These are phyloP conservation scores for Neonectria faginata DNA, from an alignment of 2,329 filamentous ascomycete species.

Conservation along the genomic window DNA sequence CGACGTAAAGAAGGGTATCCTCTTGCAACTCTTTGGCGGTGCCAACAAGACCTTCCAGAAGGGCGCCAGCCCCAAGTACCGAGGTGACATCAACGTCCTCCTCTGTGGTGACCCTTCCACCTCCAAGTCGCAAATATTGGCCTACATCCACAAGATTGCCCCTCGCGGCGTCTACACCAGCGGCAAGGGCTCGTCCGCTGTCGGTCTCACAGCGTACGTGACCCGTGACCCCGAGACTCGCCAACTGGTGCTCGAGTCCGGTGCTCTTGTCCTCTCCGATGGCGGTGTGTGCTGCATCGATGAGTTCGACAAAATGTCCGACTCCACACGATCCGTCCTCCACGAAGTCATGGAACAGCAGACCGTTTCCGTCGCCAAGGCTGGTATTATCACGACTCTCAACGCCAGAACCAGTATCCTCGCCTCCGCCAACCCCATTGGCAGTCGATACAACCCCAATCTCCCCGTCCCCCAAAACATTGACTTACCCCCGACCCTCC, in stretches of 20 bases:
- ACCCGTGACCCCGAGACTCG: conserved; percentile 84
- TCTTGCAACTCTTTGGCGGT: conserved; percentile 95
- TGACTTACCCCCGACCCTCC: conserved; percentile 91
- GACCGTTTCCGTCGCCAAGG: conserved; percentile 87
- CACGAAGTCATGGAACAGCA: conserved; percentile 93
- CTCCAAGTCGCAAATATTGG: conserved; percentile 91
- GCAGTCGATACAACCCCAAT: conserved; percentile 96
- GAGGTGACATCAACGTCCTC: conserved; percentile 96
- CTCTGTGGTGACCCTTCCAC: conserved; percentile 98
- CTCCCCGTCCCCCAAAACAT: conserved; percentile 98
- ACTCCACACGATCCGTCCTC: conserved; percentile 80
- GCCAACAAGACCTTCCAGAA: conserved; percentile 99
- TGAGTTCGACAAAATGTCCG: conserved; percentile 89
- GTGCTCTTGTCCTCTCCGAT: conserved; percentile 81
- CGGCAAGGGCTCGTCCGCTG: conserved; percentile 83
- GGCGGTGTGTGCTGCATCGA: conserved; percentile 88
- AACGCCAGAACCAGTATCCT: conserved; percentile 97
- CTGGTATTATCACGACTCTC: conserved; percentile 95
- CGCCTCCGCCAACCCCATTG: conserved; percentile 97
- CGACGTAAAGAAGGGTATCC: conserved; percentile 97
- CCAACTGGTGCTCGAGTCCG: conserved; percentile 83
- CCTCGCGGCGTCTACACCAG: conserved; percentile 87
- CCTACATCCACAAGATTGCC: conserved; percentile 97
- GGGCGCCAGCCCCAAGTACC: conserved; percentile 93
- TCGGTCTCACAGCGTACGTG: conserved; percentile 84